A percentile compares a stretch with the other conserved stretches of the same genome.
These are phyloP conservation scores for Dictyostelium brefeldianum DNA, from an alignment of 78 protist species.

Conservation along the genomic window DNA sequence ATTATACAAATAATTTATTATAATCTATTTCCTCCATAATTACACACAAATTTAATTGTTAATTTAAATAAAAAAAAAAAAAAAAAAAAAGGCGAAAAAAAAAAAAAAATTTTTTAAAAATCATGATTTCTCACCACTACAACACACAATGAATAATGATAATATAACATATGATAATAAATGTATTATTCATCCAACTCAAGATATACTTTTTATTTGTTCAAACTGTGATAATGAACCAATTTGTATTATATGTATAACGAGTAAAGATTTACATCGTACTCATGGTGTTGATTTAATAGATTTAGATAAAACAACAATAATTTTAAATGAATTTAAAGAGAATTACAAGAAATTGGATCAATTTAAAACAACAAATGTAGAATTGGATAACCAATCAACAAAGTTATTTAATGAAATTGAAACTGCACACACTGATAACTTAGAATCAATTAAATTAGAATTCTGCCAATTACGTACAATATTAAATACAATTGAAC, in stretches of 20 bases:
- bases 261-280: neutral
- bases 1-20: too few species aligned
- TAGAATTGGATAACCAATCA: neutral
- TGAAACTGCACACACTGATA: neutral
- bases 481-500: neutral
- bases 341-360: neutral
- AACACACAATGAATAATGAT: too few species aligned
- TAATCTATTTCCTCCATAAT: too few species aligned
- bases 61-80: too few species aligned
- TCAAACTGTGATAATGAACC: neutral
- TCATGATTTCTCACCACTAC: too few species aligned
- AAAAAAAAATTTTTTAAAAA: too few species aligned
- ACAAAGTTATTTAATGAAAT: neutral
- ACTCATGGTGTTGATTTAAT: neutral
- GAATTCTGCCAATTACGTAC: constrained; percentile 3
- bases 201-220: constrained; percentile 3
- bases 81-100: too few species aligned
- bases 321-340: neutral
- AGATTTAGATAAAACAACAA: neutral
- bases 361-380: neutral
- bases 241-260: neutral
- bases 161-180: constrained; percentile 5
- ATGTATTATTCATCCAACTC: neutral
- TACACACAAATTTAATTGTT: too few species aligned
- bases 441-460: neutral